Evolutionary conservation across 2,329 filamentous ascomycete species (phyloP), one percentile per base, ranked within the genome.

Genomic region (Calonectria pseudoturangicola): DNA sequence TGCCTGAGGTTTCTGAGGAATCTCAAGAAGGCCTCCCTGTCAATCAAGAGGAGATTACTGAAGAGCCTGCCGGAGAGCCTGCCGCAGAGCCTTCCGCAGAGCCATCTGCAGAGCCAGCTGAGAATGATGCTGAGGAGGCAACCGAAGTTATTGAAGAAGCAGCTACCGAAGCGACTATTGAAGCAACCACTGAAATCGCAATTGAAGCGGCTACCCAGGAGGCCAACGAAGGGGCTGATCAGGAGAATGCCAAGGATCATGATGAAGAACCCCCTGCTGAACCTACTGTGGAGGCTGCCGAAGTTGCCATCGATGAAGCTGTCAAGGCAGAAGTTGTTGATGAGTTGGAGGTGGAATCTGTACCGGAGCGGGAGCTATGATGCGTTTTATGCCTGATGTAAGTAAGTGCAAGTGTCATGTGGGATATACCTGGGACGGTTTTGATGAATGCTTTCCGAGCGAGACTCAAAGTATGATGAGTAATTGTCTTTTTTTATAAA

Each of bases 351-450:
- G 56, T 69, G 45, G 72, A 74, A 66, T 56, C 63, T 28, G 66
- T 74, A 56, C 21, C 54, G 13, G 58, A 74, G 58, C 54, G 36
- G 36, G 73, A 75, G 45, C 72, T 78, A 66, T 79, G 70, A 74
- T 47, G 39, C 13, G 56, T 73, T 79, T 77, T 68, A 76, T 77
- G 75, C 71, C 60, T 76, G 70, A 79, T 78, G 77, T 73, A 75
- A 80, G 75, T 75, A 75, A 80, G 76, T 75, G 74, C 74, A 75
- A 80, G 75, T 74, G 77, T 51, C 67, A 79, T 70, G 76, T 78
- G 74, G 76, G 74, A 79, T 79, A 78, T 78, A 80, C 74, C 79
- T 79, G 72, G 51, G 73, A 77, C 66, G 71, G 73, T 72, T 74
- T 76, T 78, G 48, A 79, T 74, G 76, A 69, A 47, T 66, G 71